Evolutionary conservation across 192 early-diverging fungal genomes (phyloP).

Genomic region (Piromyces finnis): DNA sequence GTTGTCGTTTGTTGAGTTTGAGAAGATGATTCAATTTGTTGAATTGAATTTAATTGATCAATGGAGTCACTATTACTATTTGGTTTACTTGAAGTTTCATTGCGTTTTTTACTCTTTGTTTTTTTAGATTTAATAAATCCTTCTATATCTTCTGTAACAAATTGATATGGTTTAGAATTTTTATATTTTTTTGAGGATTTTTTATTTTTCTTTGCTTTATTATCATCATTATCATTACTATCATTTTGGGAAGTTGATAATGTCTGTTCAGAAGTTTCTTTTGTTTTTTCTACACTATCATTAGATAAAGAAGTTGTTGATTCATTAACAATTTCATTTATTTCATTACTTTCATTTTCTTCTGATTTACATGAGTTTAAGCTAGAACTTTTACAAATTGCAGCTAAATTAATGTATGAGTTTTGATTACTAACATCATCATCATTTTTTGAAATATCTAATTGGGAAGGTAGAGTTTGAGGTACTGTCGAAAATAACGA

Average conservation of each 20-base stretch:
- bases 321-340: background rate
- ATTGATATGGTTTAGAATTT: background rate
- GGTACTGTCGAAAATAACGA: background rate
- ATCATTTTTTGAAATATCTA: background rate
- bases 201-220: background rate
- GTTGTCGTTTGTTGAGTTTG: background rate
- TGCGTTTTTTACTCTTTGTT: background rate
- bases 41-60: background rate
- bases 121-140: background rate
- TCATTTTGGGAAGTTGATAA: too few species aligned
- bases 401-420: background rate
- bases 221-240: too few species aligned
- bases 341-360: background rate
- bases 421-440: background rate
- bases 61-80: background rate
- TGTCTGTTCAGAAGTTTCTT: too few species aligned
- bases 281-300: too few species aligned
- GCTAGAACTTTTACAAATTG: background rate
- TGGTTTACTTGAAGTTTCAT: background rate
- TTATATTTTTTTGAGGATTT: background rate
- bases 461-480: background rate
- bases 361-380: background rate
- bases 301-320: too few species aligned
- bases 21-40: too few species aligned
- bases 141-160: background rate